Evolutionary conservation across 2,329 filamentous ascomycete species (phyloP).

Genomic region (Fusarium burgessii): DNA sequence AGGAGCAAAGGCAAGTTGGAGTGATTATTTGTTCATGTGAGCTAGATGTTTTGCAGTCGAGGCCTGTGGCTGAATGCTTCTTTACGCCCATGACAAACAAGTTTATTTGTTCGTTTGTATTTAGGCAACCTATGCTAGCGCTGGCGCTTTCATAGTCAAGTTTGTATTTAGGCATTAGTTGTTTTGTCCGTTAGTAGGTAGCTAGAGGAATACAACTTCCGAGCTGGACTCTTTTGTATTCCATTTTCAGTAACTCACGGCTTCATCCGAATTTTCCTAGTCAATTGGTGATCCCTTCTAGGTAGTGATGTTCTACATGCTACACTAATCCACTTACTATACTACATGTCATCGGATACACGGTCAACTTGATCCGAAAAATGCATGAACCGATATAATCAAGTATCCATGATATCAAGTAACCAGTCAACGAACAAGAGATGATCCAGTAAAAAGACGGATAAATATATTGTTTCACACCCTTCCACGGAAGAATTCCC

Average conservation of each 20-base stretch:
- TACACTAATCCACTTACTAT: neutral
- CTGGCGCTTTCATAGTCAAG: fast-evolving
- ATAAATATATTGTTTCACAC: slow-evolving; percentile 37
- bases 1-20: too few relatives aligned
- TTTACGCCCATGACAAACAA: too few relatives aligned
- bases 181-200: neutral
- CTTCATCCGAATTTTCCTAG: neutral
- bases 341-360: neutral
- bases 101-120: too few relatives aligned
- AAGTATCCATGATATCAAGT: neutral
- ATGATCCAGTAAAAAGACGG: slow-evolving; percentile 9
- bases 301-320: neutral
- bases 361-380: neutral
- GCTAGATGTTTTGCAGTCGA: too few relatives aligned
- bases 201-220: neutral
- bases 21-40: too few relatives aligned
- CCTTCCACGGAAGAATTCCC: slow-evolving; percentile 30
- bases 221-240: neutral
- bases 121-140: neutral
- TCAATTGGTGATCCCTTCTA: fast-evolving
- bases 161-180: neutral
- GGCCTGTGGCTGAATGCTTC: too few relatives aligned
- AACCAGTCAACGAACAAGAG: neutral
- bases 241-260: neutral
- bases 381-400: neutral